Conservation (phyloP, 176 grass and related monocot genomes). For the Microstegium vimineum region DNA sequence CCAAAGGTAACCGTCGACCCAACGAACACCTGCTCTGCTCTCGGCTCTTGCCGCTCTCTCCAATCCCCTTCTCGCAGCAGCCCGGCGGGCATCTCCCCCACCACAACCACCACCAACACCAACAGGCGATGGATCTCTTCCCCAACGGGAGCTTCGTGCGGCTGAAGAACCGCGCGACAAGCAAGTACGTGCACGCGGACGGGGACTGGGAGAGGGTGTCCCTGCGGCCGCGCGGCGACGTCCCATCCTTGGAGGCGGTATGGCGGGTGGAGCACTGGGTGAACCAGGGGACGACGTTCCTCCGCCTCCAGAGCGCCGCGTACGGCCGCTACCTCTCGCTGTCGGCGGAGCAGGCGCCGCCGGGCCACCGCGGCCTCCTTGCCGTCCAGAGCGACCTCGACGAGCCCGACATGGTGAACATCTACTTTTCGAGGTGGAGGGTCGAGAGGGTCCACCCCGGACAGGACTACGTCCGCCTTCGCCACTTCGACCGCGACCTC, state of each 20-base stretch:
- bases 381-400: neutral
- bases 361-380: neutral
- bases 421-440: neutral
- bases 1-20: no score
- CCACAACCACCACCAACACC: no score
- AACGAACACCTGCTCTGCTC: no score
- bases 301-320: neutral
- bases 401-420: neutral
- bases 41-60: neutral
- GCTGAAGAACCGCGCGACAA: neutral
- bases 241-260: neutral
- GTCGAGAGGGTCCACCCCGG: neutral
- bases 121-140: neutral
- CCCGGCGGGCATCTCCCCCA: no score
- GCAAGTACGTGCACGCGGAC: neutral
- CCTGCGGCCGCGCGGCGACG: neutral
- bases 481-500: neutral
- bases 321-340: neutral
- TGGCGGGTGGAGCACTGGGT: neutral
- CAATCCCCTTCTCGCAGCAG: neutral
- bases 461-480: neutral
- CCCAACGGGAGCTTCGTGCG: neutral
- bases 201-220: neutral
- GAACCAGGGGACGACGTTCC: neutral
- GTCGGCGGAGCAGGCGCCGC: neutral